Base-by-base conservation (phyloP, 345 rosid species). In the Syzygium grande region DNA sequence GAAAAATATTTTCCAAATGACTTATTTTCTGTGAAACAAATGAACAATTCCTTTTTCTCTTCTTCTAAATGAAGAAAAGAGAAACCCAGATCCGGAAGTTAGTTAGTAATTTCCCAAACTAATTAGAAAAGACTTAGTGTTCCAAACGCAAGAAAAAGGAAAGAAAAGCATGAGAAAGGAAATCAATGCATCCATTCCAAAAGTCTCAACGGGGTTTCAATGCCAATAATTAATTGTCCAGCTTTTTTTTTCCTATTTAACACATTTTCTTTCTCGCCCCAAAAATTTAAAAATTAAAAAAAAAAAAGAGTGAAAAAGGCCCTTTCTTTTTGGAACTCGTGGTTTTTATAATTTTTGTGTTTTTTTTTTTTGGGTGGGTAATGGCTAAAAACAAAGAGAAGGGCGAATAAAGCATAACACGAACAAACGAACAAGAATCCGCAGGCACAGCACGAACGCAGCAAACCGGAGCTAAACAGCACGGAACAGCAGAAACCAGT, bases 1-100 rank as follows among this genome's bases (percentile, higher is more conserved):
- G 46, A 4, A 43, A 43, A 43, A 43, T 43, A 43, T 43, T 43
- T 43, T 43, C 1, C 46, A 43, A 43, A 43, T 43, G 46, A 43
- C 7, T 43, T 6, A 6, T 43, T 43, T 43, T 43, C 46, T 43
- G 46, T 6, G 46, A 43, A 43, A 43, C 7, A 43, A 43, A 43
- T 1, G 46, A 7, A 43, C 46, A 1, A 0, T 73, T 0, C 14
- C 7, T 2, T 73, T n/a, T 13, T 73, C 7, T 19, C 4, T 19
- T 10, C 27, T 34, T 19, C 7, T 38, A 14, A 25, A 73, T 21
- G 23, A 73, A 61, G 73, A n/a, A 7, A 61, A 30, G 73, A n/a
- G 27, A 73, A 73, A 3, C 27, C 83, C 49, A 19, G 14, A 73
- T 19, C 3, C 27, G 43, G 25, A 73, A 73, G 49, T 73, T 1